Conservation (phyloP, 2,329 filamentous ascomycete species). For the Nemania sp. region DNA sequence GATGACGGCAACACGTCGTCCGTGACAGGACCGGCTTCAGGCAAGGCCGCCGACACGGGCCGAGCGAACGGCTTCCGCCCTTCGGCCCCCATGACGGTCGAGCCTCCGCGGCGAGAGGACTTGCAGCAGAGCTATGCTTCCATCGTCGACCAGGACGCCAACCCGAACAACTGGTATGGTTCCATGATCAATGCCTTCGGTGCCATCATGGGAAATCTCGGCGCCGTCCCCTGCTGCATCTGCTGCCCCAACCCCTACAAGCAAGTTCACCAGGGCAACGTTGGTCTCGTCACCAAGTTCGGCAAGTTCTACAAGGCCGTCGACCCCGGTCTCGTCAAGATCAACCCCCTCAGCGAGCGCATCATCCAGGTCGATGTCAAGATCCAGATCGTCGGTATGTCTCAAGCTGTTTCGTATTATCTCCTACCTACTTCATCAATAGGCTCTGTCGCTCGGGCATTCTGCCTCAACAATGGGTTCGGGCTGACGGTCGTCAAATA, state of each 20-base stretch:
- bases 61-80: conserved; percentile 49
- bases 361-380: conserved; percentile 96
- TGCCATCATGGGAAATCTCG: conserved; percentile 72
- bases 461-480: too few relatives aligned
- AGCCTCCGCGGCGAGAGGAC: conserved; percentile 81
- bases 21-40: neutral
- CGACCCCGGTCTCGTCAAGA: conserved; percentile 93
- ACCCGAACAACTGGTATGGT: conserved; percentile 86
- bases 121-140: conserved; percentile 81
- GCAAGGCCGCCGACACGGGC: conserved; percentile 19
- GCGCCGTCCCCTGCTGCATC: conserved; percentile 89
- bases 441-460: neutral
- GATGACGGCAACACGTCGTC: conserved; percentile 14
- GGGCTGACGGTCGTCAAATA: conserved; percentile 28
- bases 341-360: conserved; percentile 92
- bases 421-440: neutral
- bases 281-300: conserved; percentile 94
- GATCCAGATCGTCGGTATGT: conserved; percentile 80
- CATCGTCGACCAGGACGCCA: conserved; percentile 66
- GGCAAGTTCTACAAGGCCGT: conserved; percentile 93
- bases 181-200: conserved; percentile 79
- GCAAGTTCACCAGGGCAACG: conserved; percentile 87
- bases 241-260: conserved; percentile 96
- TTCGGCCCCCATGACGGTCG: conserved; percentile 67
- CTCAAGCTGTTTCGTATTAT: conserved; percentile 6